These are phyloP conservation scores for Elsinoe ampelina DNA, from an alignment of 2,329 filamentous ascomycete genomes.

Conservation along the genomic window DNA sequence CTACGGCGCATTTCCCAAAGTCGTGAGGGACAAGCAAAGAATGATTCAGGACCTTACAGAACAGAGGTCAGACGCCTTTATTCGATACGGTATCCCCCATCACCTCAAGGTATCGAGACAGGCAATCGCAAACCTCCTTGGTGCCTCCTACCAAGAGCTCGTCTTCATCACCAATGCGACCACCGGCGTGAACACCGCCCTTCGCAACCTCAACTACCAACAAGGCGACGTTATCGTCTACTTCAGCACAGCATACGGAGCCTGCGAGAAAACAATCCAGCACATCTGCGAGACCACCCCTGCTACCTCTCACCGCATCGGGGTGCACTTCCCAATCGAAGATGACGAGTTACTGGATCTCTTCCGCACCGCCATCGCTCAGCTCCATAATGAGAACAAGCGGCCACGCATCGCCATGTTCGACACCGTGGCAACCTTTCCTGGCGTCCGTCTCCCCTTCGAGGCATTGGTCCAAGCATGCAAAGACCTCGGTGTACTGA, in stretches of 20 bases:
- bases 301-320: slow-evolving; percentile 44
- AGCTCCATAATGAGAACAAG: slow-evolving; percentile 47
- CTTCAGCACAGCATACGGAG: slow-evolving; percentile 71
- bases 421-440: slow-evolving; percentile 70
- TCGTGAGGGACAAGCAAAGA: slow-evolving; percentile 51
- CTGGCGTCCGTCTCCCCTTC: slow-evolving; percentile 73
- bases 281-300: slow-evolving; percentile 61
- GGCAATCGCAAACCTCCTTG: slow-evolving; percentile 57
- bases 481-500: slow-evolving; percentile 57
- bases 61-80: slow-evolving; percentile 62
- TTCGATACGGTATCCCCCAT: slow-evolving; percentile 56
- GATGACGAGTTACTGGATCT: slow-evolving; percentile 55
- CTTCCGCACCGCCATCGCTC: slow-evolving; percentile 52
- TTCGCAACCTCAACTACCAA: slow-evolving; percentile 63
- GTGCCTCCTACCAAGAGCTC: slow-evolving; percentile 54
- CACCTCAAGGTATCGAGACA: slow-evolving; percentile 56
- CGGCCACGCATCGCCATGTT: slow-evolving; percentile 62
- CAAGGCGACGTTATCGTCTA: slow-evolving; percentile 66
- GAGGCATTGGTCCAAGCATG: slow-evolving; percentile 57
- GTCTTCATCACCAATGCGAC: slow-evolving; percentile 81
- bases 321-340: slow-evolving; percentile 57
- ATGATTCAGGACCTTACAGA: slow-evolving; percentile 60
- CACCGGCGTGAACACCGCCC: slow-evolving; percentile 64
- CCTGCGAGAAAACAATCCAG: slow-evolving; percentile 63
- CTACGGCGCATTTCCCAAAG: slow-evolving; percentile 64